Percentiles rank a stretch among this genome's conserved stretches.
phyloP scores from a whole-genome alignment of 2,329 filamentous ascomycete species.

The Cryphonectria radicalis region DNA sequence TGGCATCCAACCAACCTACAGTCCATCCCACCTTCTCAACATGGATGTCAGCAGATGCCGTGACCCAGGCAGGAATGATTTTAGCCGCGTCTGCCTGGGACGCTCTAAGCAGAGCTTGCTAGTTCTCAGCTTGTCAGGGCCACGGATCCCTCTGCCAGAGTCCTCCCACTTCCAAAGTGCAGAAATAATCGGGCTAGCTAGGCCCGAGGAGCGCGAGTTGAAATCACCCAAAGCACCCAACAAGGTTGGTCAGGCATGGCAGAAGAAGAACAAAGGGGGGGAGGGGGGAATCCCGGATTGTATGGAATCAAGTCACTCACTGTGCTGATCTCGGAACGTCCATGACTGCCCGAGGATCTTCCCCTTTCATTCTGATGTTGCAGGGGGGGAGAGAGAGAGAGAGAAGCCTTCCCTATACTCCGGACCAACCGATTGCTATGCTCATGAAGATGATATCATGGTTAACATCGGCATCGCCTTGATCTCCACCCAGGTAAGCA shows the following conservation, averaged over 20 bases:
- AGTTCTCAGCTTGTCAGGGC: background rate
- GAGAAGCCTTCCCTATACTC: background rate
- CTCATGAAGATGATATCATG: background rate
- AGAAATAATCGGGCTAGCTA: background rate
- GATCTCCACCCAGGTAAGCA: background rate
- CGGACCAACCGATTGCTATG: background rate
- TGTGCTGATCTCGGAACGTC: background rate
- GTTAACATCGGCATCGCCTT: background rate
- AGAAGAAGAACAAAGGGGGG: background rate
- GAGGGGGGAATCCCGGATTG: background rate
- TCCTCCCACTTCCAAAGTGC: background rate
- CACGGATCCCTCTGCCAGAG: background rate
- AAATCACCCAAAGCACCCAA: background rate
- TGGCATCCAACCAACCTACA: background rate
- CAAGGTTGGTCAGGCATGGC: background rate
- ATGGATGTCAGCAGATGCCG: background rate
- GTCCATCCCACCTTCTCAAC: background rate
- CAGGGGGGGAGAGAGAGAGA: background rate
- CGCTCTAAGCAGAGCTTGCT: background rate
- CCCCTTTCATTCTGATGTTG: background rate
- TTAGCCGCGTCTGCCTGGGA: conserved; percentile 3
- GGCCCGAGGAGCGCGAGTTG: background rate
- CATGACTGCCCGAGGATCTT: background rate
- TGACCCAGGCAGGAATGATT: background rate
- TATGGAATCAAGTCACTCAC: background rate